phyloP scores from a whole-genome alignment of 106 monocot species.

The Posidonia australis region DNA sequence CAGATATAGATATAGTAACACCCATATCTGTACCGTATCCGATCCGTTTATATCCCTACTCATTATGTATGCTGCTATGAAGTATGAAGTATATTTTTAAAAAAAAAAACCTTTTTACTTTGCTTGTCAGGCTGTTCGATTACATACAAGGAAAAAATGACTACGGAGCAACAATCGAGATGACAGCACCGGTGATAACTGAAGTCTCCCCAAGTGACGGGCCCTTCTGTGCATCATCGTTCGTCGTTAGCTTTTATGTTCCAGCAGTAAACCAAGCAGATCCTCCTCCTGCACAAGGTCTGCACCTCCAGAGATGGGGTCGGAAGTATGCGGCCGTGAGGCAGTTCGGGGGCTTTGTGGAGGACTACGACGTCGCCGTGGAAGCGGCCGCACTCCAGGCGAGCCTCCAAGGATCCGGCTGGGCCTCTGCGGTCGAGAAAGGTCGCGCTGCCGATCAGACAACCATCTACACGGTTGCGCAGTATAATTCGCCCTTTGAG shows the following conservation, averaged over 20 bases:
- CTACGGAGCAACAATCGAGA: slow-evolving; percentile 56
- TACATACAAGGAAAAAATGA: slow-evolving; percentile 55
- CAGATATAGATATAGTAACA: too few species aligned
- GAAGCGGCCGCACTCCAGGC: slow-evolving; percentile 52
- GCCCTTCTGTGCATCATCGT: slow-evolving; percentile 73
- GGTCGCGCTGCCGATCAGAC: slow-evolving; percentile 24
- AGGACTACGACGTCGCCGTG: slow-evolving; percentile 34
- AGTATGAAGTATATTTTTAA: too few species aligned
- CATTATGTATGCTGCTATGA: too few species aligned
- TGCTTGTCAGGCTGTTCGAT: slow-evolving; percentile 3
- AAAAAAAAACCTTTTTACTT: too few species aligned
- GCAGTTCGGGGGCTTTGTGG: slow-evolving; percentile 73
- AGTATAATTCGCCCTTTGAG: slow-evolving; percentile 86
- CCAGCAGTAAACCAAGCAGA: slow-evolving; percentile 56
- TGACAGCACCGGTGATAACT: slow-evolving; percentile 77
- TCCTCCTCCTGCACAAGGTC: slow-evolving; percentile 64
- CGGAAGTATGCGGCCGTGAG: slow-evolving; percentile 45
- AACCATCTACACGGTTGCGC: slow-evolving; percentile 48
- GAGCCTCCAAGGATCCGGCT: slow-evolving; percentile 48
- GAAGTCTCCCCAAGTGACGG: slow-evolving; percentile 71
- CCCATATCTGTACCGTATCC: too few species aligned
- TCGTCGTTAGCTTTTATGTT: slow-evolving; percentile 75
- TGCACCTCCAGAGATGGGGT: slow-evolving; percentile 56
- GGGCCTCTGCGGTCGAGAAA: slow-evolving; percentile 43
- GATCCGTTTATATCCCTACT: too few species aligned